Base-by-base conservation (phyloP, 805 yeast species). In the Ogataea dorogensis region DNA sequence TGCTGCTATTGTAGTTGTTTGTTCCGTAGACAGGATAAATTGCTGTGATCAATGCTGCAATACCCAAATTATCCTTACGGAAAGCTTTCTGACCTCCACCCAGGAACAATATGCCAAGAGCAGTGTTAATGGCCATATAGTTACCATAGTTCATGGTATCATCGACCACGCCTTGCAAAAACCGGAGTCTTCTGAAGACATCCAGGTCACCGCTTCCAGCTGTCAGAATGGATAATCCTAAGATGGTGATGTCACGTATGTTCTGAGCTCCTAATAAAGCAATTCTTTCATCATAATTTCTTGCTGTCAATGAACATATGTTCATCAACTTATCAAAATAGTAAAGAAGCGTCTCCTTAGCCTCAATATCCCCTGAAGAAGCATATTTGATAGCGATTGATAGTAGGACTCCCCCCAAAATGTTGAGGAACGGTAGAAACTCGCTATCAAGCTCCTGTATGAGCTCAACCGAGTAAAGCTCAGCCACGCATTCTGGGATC, bases 21-120 rank as follows among this genome's bases (percentile, higher is more conserved):
- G 40, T 38, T 9, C 44, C 43, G n/a, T 78, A 80, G 2, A 80
- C 67, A 2, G 97, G 97, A 46, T 86, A 79, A n/a, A 85, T 65
- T 0, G 96, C 72, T 0, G 86, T 73, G 1, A 87, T 62, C 49
- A 93, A 67, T 3, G 81, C 59, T 0, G 89, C 95, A 36, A 80
- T 64, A 2, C 86, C 77, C 50, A 82, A 65, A 37, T 76, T 71
- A 3, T 83, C 74, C 6, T 61, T 71, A 24, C 76, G 70, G 40
- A 93, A 73, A 0, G 95, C 88, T 58, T 78, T 87, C 56, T 87
- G 96, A 0, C 98, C 96, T 2, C 96, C 93, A 0, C 96, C 96
- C 23, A 93, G 58, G 54, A 91, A 89, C 36, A 91, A 64, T 49
- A 91, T 78, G 2, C 99, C 99, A 24, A 93, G 60, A 0, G 95